These are phyloP conservation scores for Monosporozyma solicola DNA, from an alignment of 805 yeast species.

Conservation along the genomic window DNA sequence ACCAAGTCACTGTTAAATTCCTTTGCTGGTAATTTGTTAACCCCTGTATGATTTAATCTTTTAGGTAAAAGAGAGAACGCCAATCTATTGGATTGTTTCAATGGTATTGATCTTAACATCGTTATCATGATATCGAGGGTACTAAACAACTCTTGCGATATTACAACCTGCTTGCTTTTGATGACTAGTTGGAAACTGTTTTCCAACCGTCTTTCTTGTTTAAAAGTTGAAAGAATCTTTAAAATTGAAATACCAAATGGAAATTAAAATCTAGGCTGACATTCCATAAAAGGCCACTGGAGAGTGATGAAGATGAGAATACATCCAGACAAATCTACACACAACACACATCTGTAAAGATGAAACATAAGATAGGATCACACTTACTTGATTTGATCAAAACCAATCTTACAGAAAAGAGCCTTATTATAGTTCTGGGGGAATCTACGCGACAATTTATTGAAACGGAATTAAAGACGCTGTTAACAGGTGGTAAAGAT, in stretches of 20 bases:
- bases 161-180: background rate
- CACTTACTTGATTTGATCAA: conserved; percentile 2
- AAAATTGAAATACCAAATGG: background rate
- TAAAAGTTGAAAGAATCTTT: background rate
- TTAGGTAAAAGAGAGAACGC: background rate
- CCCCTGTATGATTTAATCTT: background rate
- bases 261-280: background rate
- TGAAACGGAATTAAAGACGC: conserved; percentile 11
- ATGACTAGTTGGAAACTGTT: background rate
- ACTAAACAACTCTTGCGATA: background rate
- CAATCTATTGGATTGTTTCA: background rate
- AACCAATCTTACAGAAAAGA: conserved; percentile 2
- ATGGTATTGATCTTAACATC: background rate
- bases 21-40: background rate
- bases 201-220: background rate
- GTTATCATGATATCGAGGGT: background rate
- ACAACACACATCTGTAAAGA: background rate
- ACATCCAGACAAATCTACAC: background rate
- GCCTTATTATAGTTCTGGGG: conserved; percentile 16
- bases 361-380: background rate
- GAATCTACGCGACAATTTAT: conserved; percentile 17
- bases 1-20: background rate
- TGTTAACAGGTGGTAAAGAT: background rate
- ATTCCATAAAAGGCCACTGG: background rate
- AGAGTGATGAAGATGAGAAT: background rate